Base-by-base conservation (phyloP, 73 alveolate genomes). In the Diophrys sp. region DNA sequence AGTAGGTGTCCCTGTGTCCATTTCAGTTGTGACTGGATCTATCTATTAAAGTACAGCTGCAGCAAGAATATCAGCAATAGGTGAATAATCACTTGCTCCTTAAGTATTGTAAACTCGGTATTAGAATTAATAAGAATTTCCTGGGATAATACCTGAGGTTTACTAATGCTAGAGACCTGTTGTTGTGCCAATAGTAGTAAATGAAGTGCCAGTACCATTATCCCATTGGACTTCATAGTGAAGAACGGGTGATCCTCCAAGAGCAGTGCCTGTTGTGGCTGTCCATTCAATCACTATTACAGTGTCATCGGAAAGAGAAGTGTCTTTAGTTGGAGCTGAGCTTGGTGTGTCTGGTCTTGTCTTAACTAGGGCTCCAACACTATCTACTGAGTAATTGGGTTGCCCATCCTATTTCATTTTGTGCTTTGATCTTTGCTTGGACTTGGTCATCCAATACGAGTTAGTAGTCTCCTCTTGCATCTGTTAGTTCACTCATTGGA, bases 171-270 rank as follows among this genome's bases (percentile, higher is more conserved):
- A 44, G n/a, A 2, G 56, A 23, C 54, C 31, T 2, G 31, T 23
- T n/a, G 34, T 18, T 31, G 23, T 68, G 23, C 26, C 75, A 44
- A 68, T 2, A n/a, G 56, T 26, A 28, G 75, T 29, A 25, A 25
- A 68, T 28, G 34, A 28, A 25, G 75, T 5, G 18, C 75, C 75
- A 5, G 75, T 25, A 27, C 86, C 85, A 8, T 27, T 53, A 54
- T 83, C 81, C 91, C 85, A 75, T 53, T 79, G 71, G 31, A 83
- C 71, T 28, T 83, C 70, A 62, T 83, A 83, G 1, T 66, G 24
- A 26, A 56, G 5, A 14, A 83, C 74, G 18, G 75, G 44, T 75
- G 85, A 66, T 0, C 84, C 84, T 67, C 94, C 83, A 44, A 87
- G 62, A n/a, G 54, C 67, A 27, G 34, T 0, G 75, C 86, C 33